These are phyloP conservation scores for Citrus sp. DNA, from an alignment of 345 rosid species.

Conservation along the genomic window DNA sequence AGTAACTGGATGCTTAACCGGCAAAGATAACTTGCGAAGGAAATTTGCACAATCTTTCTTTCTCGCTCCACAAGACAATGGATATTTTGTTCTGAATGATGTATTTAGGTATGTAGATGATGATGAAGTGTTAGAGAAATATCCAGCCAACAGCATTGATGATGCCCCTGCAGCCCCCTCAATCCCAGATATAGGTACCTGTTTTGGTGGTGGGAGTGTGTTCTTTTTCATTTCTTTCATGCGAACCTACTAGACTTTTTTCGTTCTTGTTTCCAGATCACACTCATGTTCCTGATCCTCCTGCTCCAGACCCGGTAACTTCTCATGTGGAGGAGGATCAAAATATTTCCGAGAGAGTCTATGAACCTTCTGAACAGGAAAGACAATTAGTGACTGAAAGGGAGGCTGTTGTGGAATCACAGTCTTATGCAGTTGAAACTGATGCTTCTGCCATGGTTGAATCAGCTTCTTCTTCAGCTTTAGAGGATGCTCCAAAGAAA, in stretches of 20 bases:
- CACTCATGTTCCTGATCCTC: slow-evolving; percentile 27
- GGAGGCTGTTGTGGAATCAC: slow-evolving; percentile 42
- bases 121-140: slow-evolving; percentile 30
- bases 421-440: slow-evolving; percentile 21
- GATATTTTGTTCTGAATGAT: slow-evolving; percentile 87
- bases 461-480: slow-evolving; percentile 32
- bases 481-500: slow-evolving; percentile 65
- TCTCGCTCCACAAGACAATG: slow-evolving; percentile 89
- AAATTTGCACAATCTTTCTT: slow-evolving; percentile 86
- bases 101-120: slow-evolving; percentile 81
- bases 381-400: slow-evolving; percentile 24
- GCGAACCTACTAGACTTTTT: not conserved
- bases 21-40: slow-evolving; percentile 65
- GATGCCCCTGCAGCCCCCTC: slow-evolving; percentile 32
- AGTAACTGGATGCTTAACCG: slow-evolving; percentile 83
- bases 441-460: slow-evolving; percentile 33
- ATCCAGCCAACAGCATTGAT: slow-evolving; percentile 35
- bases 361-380: slow-evolving; percentile 42
- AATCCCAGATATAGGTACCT: slow-evolving; percentile 44
- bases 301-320: slow-evolving; percentile 25
- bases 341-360: slow-evolving; percentile 35
- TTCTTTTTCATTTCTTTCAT: not conserved
- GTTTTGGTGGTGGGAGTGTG: not conserved
- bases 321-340: slow-evolving; percentile 34
- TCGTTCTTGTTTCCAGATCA: slow-evolving; percentile 28